Evolutionary conservation across 2,329 filamentous ascomycete species (phyloP).

Genomic region (Penicillium paneum): DNA sequence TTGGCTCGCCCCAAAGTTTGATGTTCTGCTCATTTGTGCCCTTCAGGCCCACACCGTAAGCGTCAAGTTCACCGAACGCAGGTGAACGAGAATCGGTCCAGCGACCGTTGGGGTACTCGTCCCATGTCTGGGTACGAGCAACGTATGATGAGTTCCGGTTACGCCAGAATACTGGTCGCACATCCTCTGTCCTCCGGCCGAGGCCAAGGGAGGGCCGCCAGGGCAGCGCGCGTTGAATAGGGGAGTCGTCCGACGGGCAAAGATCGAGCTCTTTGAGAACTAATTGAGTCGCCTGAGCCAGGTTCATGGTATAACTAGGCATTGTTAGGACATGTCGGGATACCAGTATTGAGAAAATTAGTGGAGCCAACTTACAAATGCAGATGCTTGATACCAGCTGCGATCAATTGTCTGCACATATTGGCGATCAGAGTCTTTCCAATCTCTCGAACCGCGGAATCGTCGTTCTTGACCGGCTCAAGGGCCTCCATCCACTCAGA

Average conservation of each 20-base stretch:
- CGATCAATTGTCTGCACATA: conserved; percentile 82
- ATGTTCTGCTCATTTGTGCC: conserved; percentile 95
- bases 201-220: conserved; percentile 94
- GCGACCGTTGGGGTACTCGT: conserved; percentile 96
- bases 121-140: conserved; percentile 94
- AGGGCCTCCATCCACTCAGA: conserved; percentile 74
- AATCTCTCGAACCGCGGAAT: conserved; percentile 83
- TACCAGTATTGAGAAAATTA: not conserved
- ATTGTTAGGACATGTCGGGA: not conserved
- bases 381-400: conserved; percentile 77
- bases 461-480: conserved; percentile 95
- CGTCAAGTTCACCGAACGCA: conserved; percentile 91
- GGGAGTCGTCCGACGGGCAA: conserved; percentile 71
- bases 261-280: conserved; percentile 85
- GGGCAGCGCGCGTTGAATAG: conserved; percentile 83
- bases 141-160: conserved; percentile 96
- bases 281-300: conserved; percentile 90
- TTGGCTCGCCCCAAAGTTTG: conserved; percentile 88
- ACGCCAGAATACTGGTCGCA: conserved; percentile 97
- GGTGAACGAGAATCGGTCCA: conserved; percentile 97
- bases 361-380: conserved; percentile 64
- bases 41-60: conserved; percentile 89
- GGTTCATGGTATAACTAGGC: conserved; percentile 88
- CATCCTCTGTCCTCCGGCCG: conserved; percentile 86
- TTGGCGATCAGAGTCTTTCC: conserved; percentile 83